Evolutionary conservation across 352 stramenopile genomes (phyloP).

Genomic region (Globisporangium polare): DNA sequence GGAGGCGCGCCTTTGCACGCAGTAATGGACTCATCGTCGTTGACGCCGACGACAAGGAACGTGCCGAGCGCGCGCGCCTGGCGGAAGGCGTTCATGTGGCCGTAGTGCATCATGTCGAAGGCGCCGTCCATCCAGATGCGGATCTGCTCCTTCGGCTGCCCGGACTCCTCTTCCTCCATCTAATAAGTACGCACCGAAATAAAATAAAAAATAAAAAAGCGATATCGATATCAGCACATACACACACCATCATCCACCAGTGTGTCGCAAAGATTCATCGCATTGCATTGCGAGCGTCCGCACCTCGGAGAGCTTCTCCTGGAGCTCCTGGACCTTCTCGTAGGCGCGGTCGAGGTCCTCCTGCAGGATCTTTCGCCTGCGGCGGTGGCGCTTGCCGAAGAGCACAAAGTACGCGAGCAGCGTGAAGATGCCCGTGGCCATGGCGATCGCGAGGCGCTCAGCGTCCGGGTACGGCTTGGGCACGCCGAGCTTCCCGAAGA

Average conservation of each 20-base stretch:
- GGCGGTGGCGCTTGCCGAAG: constrained; percentile 82
- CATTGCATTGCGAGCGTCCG: not conserved
- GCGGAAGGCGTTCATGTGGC: constrained; percentile 99
- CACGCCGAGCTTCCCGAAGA: constrained; percentile 66
- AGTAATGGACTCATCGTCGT: constrained; percentile 97
- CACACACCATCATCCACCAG: not conserved
- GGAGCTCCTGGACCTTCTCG: constrained; percentile 77
- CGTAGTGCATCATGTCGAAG: constrained; percentile 99
- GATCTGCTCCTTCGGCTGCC: constrained; percentile 84
- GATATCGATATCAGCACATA: not conserved
- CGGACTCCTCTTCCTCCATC: constrained; percentile 76
- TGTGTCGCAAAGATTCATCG: constrained; percentile 1
- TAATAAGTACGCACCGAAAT: constrained; percentile 15
- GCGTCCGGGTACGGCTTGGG: constrained; percentile 84
- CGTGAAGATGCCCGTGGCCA: constrained; percentile 78
- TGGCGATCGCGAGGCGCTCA: constrained; percentile 76
- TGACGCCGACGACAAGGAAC: constrained; percentile 98
- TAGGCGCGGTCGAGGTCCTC: constrained; percentile 73
- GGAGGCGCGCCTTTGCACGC: constrained; percentile 94
- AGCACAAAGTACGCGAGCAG: constrained; percentile 86
- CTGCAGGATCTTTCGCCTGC: constrained; percentile 62
- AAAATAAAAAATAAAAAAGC: no score
- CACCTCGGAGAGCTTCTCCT: constrained; percentile 76
- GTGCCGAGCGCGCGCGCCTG: constrained; percentile 94
- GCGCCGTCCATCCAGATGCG: constrained; percentile 99